These are phyloP conservation scores for Trichoderma virens DNA, from an alignment of 495 filamentous ascomycete genomes.

Conservation along the genomic window DNA sequence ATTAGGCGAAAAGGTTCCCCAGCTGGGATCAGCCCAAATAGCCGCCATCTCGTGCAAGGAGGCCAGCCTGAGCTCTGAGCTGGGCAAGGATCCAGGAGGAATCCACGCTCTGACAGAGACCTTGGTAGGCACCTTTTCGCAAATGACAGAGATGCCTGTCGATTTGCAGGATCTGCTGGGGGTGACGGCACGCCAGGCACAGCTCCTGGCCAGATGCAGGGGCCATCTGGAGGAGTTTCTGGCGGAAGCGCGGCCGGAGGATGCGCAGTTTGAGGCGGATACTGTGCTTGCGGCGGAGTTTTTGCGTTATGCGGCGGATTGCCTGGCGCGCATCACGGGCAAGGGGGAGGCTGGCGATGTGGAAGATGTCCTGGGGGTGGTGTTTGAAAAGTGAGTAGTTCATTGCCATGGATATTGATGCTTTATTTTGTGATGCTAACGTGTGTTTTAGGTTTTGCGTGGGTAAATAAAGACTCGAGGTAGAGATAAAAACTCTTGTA, in stretches of 20 bases:
- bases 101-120: conserved; percentile 61
- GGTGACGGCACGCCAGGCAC: conserved; percentile 80
- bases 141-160: conserved; percentile 57
- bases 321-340: conserved; percentile 79
- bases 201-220: conserved; percentile 67
- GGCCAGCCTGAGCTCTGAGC: conserved; percentile 15
- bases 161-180: conserved; percentile 75
- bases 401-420: neutral
- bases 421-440: conserved; percentile 12
- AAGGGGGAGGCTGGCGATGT: conserved; percentile 83
- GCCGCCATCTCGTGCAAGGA: conserved; percentile 62
- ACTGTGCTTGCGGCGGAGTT: conserved; percentile 93
- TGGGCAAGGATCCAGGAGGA: conserved; percentile 47
- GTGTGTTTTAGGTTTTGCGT: conserved; percentile 28
- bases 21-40: conserved; percentile 18
- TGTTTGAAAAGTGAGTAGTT: conserved; percentile 79
- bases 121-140: conserved; percentile 59
- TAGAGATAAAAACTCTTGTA: conserved; percentile 13
- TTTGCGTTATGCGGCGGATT: conserved; percentile 71
- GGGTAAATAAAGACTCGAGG: conserved; percentile 25
- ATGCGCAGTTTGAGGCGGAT: conserved; percentile 44
- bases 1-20: conserved; percentile 24
- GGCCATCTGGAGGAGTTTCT: conserved; percentile 65
- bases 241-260: conserved; percentile 25
- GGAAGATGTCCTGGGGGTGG: conserved; percentile 91